A percentile compares a stretch with the other conserved stretches of the same genome.
phyloP scores from a whole-genome alignment of 495 filamentous ascomycete genomes.

The Stereocaulon alpinum region DNA sequence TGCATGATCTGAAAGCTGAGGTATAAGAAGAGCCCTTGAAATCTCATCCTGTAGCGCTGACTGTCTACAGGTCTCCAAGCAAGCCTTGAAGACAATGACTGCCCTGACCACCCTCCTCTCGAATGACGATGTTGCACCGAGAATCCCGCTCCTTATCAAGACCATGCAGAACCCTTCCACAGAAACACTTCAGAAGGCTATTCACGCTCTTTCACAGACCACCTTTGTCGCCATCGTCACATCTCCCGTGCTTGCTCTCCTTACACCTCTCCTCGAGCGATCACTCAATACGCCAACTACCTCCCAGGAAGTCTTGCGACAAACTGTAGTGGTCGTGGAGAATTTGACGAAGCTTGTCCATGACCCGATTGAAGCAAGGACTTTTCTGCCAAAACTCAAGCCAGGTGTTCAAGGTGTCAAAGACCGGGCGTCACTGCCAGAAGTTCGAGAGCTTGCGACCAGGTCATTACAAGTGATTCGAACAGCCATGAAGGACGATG shows the following conservation, averaged over 20 bases:
- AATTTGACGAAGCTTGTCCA: slow-evolving; percentile 98
- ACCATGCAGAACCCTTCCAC: slow-evolving; percentile 90
- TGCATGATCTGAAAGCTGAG: slow-evolving; percentile 92
- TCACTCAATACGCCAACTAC: slow-evolving; percentile 84
- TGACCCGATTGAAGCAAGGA: slow-evolving; percentile 89
- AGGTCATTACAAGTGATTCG: slow-evolving; percentile 79
- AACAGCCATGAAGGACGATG: slow-evolving; percentile 78
- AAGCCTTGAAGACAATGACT: slow-evolving; percentile 81
- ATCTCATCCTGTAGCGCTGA: background rate
- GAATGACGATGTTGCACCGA: slow-evolving; percentile 92
- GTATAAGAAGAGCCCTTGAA: slow-evolving; percentile 29
- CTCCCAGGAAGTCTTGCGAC: slow-evolving; percentile 86
- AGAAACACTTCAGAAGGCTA: slow-evolving; percentile 84
- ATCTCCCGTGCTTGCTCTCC: slow-evolving; percentile 92
- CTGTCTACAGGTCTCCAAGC: slow-evolving; percentile 52
- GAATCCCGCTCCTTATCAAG: slow-evolving; percentile 86
- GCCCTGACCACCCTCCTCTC: slow-evolving; percentile 81
- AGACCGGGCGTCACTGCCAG: slow-evolving; percentile 81
- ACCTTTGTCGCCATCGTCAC: slow-evolving; percentile 97
- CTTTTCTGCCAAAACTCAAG: slow-evolving; percentile 91
- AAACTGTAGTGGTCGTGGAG: slow-evolving; percentile 95
- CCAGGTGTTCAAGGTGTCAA: slow-evolving; percentile 86
- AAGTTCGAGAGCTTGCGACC: slow-evolving; percentile 83
- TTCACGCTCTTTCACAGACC: slow-evolving; percentile 94
- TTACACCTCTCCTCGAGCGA: slow-evolving; percentile 90